A percentile compares a stretch with the other conserved stretches of the same genome.
These are phyloP conservation scores for Amanita brunnescens DNA, from an alignment of 768 basidiomycete species.

Conservation along the genomic window DNA sequence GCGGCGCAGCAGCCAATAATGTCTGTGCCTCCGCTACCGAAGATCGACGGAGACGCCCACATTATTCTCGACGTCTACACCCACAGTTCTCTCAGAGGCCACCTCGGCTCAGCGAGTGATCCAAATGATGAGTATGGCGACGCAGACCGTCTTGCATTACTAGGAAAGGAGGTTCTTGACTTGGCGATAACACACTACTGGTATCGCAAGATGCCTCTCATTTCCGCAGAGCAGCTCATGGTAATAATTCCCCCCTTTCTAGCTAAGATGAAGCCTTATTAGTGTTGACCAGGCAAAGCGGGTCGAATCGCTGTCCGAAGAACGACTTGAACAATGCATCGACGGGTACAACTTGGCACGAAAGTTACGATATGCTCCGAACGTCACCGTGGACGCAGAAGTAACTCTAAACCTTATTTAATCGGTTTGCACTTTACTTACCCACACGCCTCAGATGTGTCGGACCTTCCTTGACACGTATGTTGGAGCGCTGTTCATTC, in stretches of 20 bases:
- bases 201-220: constrained; percentile 36
- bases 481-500: constrained; percentile 58
- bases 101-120: constrained; percentile 10
- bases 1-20: constrained; percentile 10
- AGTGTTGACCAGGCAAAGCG: not conserved
- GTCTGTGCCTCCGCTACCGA: constrained; percentile 39
- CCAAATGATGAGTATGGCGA: constrained; percentile 46
- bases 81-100: constrained; percentile 30
- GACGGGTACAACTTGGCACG: constrained; percentile 37
- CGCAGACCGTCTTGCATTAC: constrained; percentile 46
- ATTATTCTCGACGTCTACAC: constrained; percentile 52
- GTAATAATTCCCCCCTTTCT: constrained; percentile 24
- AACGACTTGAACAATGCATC: not conserved
- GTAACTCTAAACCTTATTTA: constrained; percentile 5
- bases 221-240: constrained; percentile 32
- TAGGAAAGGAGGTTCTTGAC: constrained; percentile 46
- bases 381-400: constrained; percentile 23
- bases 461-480: constrained; percentile 47
- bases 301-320: constrained; percentile 2
- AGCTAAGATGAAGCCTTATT: too few relatives aligned
- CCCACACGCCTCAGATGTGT: constrained; percentile 12
- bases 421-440: not conserved
- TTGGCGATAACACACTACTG: constrained; percentile 43
- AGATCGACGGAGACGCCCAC: constrained; percentile 44
- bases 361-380: constrained; percentile 42